Evolutionary conservation across 139 green algal species (phyloP), one percentile per base, ranked within the genome.

Genomic region (Micractinium sp.): DNA sequence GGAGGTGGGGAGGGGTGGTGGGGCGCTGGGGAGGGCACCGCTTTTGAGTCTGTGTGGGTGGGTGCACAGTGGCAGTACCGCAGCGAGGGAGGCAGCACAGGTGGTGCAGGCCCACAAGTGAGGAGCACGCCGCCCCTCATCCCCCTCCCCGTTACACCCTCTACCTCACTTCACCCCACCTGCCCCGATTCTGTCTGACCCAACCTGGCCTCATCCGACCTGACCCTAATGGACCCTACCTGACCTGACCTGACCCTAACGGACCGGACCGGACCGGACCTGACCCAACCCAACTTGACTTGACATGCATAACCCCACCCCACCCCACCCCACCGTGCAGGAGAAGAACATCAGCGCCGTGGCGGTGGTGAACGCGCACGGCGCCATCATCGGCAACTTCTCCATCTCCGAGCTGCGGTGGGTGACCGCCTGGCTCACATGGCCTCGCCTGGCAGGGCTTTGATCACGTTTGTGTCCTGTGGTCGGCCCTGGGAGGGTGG

Each of bases 351-450:
- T 95, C 53, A 89, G 85, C 31, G 93, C 91, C 23, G 77, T 95
- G 67, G 93, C 92, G 18, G 93, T 96, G 39, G 91, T 95, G 14
- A 90, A 92, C 69, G 75, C 89, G 60, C 79, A 88, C 39, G 91
- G 89, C 83, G 87, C 90, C 38, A 92, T 96, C 85, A 94, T 96
- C 36, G 94, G 91, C 74, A 96, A 95, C 90, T 92, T 96, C 85
- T 92, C 86, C 35, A 85, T 95, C 73, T 93, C 90, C 22, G 94
- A 96, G 71, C 90, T 96, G 41, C 88, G 92, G 87, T 90, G 63
- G 22, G 81, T 22, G 47, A 0, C 19, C 23, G 74, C 71, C 38
- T 38, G 71, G 36, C 14, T 77, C 25, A 31, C 27, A n/a, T 15
- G 47, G 47, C 47, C 47, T 56, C 7, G 27, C 71, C n/a, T 35